phyloP scores from a whole-genome alignment of 78 protist genomes.

The Dictyostelium brefeldianum region DNA sequence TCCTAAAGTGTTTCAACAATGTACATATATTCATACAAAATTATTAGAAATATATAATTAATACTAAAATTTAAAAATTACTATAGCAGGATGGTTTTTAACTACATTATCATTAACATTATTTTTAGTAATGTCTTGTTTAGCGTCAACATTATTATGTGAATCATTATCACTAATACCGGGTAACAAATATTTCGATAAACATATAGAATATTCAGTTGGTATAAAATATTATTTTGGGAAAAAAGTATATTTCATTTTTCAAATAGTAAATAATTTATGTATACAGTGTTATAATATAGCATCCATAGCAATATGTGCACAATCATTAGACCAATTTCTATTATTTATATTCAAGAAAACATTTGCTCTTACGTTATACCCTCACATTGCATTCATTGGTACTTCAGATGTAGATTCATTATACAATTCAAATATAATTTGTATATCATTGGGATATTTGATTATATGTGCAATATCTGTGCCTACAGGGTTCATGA shows the following conservation, averaged over 20 bases:
- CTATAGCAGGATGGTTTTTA: constrained; percentile 45
- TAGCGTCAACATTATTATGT: constrained; percentile 65
- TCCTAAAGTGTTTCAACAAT: constrained; percentile 63
- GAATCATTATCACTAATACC: constrained; percentile 61
- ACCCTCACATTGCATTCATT: constrained; percentile 14
- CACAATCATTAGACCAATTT: constrained; percentile 64
- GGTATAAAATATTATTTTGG: constrained; percentile 57
- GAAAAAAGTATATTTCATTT: constrained; percentile 4
- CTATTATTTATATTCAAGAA: constrained; percentile 36
- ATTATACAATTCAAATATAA: constrained; percentile 6
- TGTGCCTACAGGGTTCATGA: constrained; percentile 45
- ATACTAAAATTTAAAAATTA: too few relatives aligned
- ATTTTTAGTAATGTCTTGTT: constrained; percentile 45
- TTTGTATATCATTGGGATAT: constrained; percentile 45
- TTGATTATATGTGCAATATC: constrained; percentile 39
- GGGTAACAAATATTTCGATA: constrained; percentile 52
- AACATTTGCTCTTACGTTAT: constrained; percentile 20
- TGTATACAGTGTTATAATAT: constrained; percentile 66
- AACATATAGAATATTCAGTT: constrained; percentile 56
- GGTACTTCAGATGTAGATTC: background rate
- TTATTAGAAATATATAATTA: too few relatives aligned
- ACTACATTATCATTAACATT: constrained; percentile 57
- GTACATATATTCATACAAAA: too few relatives aligned
- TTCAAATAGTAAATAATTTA: constrained; percentile 57
- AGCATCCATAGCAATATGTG: constrained; percentile 55